These are phyloP conservation scores for Eutrema salsugineum DNA, from an alignment of 441 rosid genomes.

Conservation along the genomic window DNA sequence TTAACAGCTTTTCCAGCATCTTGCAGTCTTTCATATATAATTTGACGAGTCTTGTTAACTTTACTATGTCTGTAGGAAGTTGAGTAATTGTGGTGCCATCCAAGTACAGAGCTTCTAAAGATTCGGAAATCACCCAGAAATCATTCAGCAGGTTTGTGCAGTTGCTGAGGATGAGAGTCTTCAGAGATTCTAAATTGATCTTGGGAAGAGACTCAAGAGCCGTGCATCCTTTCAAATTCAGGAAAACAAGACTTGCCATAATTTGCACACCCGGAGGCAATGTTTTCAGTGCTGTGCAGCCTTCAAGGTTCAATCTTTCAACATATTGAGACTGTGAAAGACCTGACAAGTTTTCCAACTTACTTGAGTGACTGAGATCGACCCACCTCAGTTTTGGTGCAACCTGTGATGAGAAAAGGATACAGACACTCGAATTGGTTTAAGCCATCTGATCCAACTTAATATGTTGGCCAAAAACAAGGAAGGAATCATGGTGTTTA, in stretches of 20 bases:
- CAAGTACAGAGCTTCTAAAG: neutral
- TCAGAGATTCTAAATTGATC: neutral
- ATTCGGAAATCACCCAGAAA: neutral
- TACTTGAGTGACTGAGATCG: conserved; percentile 10
- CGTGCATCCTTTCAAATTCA: conserved; percentile 19
- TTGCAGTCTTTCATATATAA: conserved; percentile 31
- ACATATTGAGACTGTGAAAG: conserved; percentile 3
- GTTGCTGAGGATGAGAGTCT: conserved; percentile 17
- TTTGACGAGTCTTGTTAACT: neutral
- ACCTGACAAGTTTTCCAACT: neutral
- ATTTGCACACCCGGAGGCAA: neutral
- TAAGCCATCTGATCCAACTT: neutral
- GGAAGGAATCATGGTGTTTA: neutral
- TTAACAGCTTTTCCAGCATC: neutral
- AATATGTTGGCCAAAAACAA: neutral
- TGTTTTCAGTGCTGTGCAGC: conserved; percentile 12
- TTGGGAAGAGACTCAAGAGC: neutral
- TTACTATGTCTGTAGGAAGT: neutral
- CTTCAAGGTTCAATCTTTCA: conserved; percentile 12
- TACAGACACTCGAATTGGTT: neutral
- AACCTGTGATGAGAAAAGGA: neutral
- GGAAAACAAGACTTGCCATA: neutral
- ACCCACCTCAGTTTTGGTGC: conserved; percentile 16
- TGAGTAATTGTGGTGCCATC: neutral
- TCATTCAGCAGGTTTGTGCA: neutral